A percentile compares a stretch with the other conserved stretches of the same genome.
Conservation (phyloP, 164 flowering plant genomes). For the Echeveria elegans region DNA sequence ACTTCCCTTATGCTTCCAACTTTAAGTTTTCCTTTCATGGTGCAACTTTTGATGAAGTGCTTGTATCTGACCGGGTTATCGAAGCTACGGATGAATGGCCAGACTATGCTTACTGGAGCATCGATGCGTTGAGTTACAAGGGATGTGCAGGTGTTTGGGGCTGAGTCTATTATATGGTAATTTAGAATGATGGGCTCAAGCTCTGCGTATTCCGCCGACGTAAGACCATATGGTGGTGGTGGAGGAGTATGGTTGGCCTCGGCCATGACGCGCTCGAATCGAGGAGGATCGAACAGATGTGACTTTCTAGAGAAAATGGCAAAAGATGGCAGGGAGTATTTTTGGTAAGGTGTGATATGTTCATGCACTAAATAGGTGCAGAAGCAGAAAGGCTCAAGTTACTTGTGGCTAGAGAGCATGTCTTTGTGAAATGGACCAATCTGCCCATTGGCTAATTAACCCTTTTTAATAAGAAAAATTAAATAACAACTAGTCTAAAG, state of each 20-base stretch:
- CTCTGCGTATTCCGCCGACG: neutral
- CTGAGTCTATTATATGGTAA: slow-evolving; percentile 16
- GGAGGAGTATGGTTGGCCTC: neutral
- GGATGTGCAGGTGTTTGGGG: slow-evolving; percentile 28
- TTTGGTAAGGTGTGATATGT: neutral
- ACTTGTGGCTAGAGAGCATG: neutral
- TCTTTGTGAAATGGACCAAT: neutral
- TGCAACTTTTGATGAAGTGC: slow-evolving; percentile 26
- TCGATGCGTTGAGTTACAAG: slow-evolving; percentile 19
- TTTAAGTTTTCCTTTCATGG: slow-evolving; percentile 18
- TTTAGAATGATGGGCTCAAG: neutral
- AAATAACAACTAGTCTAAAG: neutral
- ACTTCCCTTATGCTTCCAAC: slow-evolving; percentile 25
- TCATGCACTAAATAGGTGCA: neutral
- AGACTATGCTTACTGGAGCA: slow-evolving; percentile 29
- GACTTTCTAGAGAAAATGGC: neutral
- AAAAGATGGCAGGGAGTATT: neutral
- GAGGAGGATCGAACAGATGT: neutral
- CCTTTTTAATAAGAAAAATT: too few species aligned
- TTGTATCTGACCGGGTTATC: slow-evolving; percentile 34
- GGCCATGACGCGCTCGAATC: neutral
- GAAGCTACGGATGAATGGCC: slow-evolving; percentile 39
- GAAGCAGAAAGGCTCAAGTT: neutral
- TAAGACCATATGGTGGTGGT: neutral
- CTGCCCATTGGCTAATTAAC: neutral